A percentile compares a stretch with the other conserved stretches of the same genome.
Evolutionary conservation across 495 filamentous ascomycete species (phyloP).

Genomic region (Annulohypoxylon maeteangense): DNA sequence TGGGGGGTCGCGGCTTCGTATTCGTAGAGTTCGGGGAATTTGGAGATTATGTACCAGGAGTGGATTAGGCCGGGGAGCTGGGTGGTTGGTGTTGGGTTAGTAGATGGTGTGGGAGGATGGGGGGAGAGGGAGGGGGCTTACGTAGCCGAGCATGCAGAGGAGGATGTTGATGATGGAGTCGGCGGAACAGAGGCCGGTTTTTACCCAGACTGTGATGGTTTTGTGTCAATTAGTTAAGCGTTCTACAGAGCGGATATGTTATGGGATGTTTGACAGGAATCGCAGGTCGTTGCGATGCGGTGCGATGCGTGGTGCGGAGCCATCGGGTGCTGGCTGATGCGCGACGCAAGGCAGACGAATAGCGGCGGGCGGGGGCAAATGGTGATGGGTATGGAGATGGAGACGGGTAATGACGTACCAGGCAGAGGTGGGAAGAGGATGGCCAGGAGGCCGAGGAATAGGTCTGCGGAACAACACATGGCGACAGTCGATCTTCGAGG

Average conservation of each 20-base stretch:
- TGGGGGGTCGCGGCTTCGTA: conserved; percentile 70
- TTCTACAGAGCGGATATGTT: not conserved
- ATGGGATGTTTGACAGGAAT: conserved; percentile 36
- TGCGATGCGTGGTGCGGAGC: conserved; percentile 6
- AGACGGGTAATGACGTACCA: conserved; percentile 66
- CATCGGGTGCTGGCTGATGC: conserved; percentile 23
- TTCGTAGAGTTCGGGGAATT: conserved; percentile 79
- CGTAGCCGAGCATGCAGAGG: conserved; percentile 86
- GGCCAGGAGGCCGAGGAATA: conserved; percentile 88
- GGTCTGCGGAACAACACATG: conserved; percentile 71
- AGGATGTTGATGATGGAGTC: conserved; percentile 96
- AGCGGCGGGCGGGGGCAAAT: conserved; percentile 22
- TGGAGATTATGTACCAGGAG: conserved; percentile 97
- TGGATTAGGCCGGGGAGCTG: conserved; percentile 91
- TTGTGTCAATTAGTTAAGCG: not conserved
- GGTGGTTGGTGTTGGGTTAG: not conserved
- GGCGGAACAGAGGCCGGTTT: conserved; percentile 89
- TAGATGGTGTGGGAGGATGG: conserved; percentile 44
- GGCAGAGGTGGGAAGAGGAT: conserved; percentile 94
- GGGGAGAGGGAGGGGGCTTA: conserved; percentile 43
- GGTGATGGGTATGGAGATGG: conserved; percentile 6
- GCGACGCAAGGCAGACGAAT: conserved; percentile 30
- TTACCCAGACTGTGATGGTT: conserved; percentile 86
- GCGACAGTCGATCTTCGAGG: not conserved
- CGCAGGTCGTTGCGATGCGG: not conserved